Percentiles rank a stretch among this genome's conserved stretches.
Evolutionary conservation across 78 protist genomes (phyloP).

Genomic region (Chrysochromulina tobinii): DNA sequence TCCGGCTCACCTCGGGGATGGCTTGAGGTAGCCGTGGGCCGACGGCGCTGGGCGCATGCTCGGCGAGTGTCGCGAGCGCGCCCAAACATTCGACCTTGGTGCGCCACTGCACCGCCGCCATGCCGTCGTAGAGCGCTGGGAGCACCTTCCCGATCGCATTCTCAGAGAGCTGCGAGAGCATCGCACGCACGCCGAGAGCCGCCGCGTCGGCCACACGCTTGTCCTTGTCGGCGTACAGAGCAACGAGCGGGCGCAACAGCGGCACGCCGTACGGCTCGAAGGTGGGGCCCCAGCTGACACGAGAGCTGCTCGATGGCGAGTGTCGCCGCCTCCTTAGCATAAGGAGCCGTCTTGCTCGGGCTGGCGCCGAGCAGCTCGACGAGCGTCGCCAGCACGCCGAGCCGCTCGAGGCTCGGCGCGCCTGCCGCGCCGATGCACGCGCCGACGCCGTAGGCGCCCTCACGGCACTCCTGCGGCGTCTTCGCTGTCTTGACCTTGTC

Average conservation of each 20-base stretch:
- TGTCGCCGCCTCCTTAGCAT: not conserved
- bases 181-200: not conserved
- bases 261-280: slow-evolving; percentile 9
- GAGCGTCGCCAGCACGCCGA: not conserved
- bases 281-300: not conserved
- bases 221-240: not conserved
- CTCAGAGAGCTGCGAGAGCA: not conserved
- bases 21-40: not conserved
- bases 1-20: not conserved
- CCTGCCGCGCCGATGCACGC: not conserved
- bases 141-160: not conserved
- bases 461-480: not conserved
- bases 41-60: not conserved
- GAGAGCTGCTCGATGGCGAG: not conserved
- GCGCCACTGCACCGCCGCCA: not conserved
- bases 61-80: not conserved
- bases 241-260: not conserved
- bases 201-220: not conserved
- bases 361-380: not conserved
- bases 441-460: not conserved
- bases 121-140: not conserved
- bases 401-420: not conserved
- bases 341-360: not conserved
- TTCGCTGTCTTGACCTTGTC: not conserved
- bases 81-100: not conserved